Evolutionary conservation across 306 rosid species (phyloP).

Genomic region (Macrotyloma uniflorum): DNA sequence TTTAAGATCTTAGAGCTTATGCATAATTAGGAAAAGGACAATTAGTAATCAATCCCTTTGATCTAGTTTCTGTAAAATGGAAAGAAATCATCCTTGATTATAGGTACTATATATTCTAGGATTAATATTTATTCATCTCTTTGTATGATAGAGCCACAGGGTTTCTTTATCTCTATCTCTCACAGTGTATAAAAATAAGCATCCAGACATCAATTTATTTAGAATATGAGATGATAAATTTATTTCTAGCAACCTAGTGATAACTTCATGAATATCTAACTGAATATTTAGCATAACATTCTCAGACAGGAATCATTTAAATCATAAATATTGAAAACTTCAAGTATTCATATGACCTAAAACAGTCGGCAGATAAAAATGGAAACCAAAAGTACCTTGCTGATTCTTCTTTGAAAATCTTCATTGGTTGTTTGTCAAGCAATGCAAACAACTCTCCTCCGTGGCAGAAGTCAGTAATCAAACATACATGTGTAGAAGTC

Average conservation of each 20-base stretch:
- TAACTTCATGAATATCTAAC: background rate
- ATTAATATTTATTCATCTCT: background rate
- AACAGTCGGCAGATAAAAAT: background rate
- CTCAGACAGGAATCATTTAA: background rate
- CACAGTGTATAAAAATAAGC: background rate
- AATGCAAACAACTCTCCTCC: constrained; percentile 96
- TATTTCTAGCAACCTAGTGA: background rate
- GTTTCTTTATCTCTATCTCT: background rate
- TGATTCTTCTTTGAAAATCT: constrained; percentile 82
- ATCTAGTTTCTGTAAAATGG: background rate
- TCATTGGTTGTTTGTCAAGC: constrained; percentile 94
- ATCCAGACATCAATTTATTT: background rate
- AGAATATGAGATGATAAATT: constrained; percentile 25
- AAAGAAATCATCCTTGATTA: background rate
- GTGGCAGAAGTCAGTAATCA: constrained; percentile 86
- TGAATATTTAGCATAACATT: background rate
- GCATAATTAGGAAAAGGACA: background rate
- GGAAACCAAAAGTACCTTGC: constrained; percentile 64
- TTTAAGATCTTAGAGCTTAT: background rate
- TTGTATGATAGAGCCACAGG: background rate
- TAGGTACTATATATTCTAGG: background rate
- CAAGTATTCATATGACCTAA: background rate
- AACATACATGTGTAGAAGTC: constrained; percentile 88
- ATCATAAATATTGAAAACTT: constrained; percentile 1
- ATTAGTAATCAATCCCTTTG: background rate